These are phyloP conservation scores for Pisolithus microcarpus DNA, from an alignment of 768 basidiomycete species.

Conservation along the genomic window DNA sequence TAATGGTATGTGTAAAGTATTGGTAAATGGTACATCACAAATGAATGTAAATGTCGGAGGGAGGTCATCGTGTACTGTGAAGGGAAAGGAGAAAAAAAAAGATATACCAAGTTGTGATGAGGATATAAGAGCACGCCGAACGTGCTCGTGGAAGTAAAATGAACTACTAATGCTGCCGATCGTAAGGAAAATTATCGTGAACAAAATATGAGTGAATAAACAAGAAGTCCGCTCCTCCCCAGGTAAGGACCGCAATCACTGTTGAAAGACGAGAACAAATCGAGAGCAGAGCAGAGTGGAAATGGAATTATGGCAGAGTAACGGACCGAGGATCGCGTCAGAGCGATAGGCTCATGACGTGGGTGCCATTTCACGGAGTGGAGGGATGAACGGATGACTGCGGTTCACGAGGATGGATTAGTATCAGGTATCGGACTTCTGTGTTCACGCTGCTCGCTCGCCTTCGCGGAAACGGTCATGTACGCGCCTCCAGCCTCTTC, in stretches of 20 bases:
- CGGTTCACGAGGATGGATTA: constrained; percentile 24
- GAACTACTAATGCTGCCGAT: constrained; percentile 23
- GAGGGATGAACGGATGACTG: constrained; percentile 8
- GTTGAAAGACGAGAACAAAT: constrained; percentile 17
- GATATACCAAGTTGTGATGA: constrained; percentile 11
- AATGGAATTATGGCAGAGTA: constrained; percentile 17
- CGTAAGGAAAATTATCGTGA: constrained; percentile 23
- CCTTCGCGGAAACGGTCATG: constrained; percentile 78
- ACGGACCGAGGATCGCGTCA: constrained; percentile 22
- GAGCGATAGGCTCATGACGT: constrained; percentile 14
- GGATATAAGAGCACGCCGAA: constrained; percentile 19
- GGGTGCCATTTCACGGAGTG: constrained; percentile 14
- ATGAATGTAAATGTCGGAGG: constrained; percentile 14
- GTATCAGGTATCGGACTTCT: constrained; percentile 20
- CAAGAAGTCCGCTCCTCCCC: constrained; percentile 5
- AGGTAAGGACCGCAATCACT: constrained; percentile 10
- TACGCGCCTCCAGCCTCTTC: constrained; percentile 82
- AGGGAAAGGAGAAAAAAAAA: constrained; percentile 14
- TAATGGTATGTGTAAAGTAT: constrained; percentile 28
- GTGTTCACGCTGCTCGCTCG: constrained; percentile 51
- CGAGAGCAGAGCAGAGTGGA: constrained; percentile 10
- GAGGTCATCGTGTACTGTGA: constrained; percentile 21
- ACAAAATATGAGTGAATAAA: constrained; percentile 22
- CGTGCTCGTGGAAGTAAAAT: constrained; percentile 14
- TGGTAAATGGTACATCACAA: constrained; percentile 29